Base-by-base conservation (phyloP, 1,139 yeast genomes). In the Pichia norvegensis region DNA sequence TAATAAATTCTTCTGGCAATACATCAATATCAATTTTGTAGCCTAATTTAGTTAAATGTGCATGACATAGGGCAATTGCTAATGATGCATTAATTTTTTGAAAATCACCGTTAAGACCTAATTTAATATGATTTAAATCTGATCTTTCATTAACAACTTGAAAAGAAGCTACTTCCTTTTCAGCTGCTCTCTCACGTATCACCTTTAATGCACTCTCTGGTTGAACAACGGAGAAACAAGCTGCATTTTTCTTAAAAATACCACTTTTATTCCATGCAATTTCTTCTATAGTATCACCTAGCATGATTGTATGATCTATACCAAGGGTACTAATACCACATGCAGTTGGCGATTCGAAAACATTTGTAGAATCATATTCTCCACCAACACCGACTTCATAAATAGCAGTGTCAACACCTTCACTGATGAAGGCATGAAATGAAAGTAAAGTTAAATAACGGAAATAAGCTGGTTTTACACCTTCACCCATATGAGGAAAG, bases 381-480 rank as follows among this genome's bases (percentile, higher is more conserved):
- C 99, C 99, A 27, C 99, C 99, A 44, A 94, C 95, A 16, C 99
- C 99, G 23, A 94, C 98, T 63, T 94, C 99, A 59, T 86, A 87
- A 40, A 94, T 83, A 13, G 98, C 97, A 17, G 95, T 78, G 58
- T 88, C 86, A 25, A 94, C 90, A 1, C 86, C 85, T 65, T 92
- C 98, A 50, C 78, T 73, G 67, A 87, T 62, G 58, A 94, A 94
- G 1, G 87, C 85, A 62, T 94, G 97, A 68, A 87, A 92, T 2
- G 97, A 87, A 47, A 94, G 66, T 21, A 94, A 66, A 0, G 99
- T 94, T 62, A 94, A 69, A 64, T 79, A 92, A 60, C 95, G 82
- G 71, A 94, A 94, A 63, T 94, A 94, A 65, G 88, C 92, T 19
- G 99, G 99, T 60, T 85, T 88, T 48, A 79, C 75, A 9, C 77